phyloP scores from a whole-genome alignment of 2,329 filamentous ascomycete genomes.

The Thelonectria blattea region DNA sequence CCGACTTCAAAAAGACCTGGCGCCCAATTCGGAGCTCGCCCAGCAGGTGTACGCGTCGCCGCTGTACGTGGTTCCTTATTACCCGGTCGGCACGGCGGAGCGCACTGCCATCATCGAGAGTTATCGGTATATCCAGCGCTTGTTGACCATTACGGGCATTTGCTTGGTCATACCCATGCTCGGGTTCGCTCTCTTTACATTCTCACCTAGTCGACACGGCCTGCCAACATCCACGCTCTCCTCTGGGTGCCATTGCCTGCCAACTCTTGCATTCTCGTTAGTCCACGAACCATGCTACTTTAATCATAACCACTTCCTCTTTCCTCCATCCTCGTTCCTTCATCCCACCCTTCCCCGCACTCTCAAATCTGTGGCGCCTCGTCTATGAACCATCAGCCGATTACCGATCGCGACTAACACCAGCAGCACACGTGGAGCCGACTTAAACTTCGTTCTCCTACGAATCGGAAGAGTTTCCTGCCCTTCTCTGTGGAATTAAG shows the following conservation, averaged over 20 bases:
- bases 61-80: conserved; percentile 41
- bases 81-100: conserved; percentile 51
- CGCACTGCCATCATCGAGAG: conserved; percentile 50
- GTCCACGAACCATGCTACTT: not conserved
- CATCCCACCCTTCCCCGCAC: not conserved
- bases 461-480: not conserved
- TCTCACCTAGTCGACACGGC: not conserved
- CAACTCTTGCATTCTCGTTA: not conserved
- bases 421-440: not conserved
- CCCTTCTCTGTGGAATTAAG: not conserved
- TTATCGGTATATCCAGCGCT: conserved; percentile 52
- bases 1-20: conserved; percentile 39
- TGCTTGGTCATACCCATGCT: conserved; percentile 54
- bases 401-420: not conserved
- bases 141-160: conserved; percentile 53
- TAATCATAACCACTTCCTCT: not conserved
- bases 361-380: not conserved
- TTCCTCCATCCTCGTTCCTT: not conserved
- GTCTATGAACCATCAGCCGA: not conserved
- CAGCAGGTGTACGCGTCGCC: conserved; percentile 46
- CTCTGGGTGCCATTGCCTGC: not conserved
- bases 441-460: not conserved
- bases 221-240: not conserved
- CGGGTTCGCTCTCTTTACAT: conserved; percentile 48
- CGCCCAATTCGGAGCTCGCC: conserved; percentile 43